These are phyloP conservation scores for Xylariaceae sp. DNA, from an alignment of 2,329 filamentous ascomycete genomes.

Conservation along the genomic window DNA sequence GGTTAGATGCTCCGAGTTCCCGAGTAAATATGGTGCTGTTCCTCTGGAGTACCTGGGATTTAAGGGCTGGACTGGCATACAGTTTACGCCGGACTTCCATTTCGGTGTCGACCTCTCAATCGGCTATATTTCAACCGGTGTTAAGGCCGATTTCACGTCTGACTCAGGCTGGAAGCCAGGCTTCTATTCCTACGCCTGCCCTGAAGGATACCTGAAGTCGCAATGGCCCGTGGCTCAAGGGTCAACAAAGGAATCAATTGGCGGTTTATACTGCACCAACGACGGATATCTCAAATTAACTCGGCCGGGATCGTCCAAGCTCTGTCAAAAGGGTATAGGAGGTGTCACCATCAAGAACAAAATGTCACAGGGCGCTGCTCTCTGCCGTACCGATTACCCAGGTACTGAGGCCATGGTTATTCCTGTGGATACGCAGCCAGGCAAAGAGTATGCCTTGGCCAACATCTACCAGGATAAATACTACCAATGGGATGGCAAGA, in stretches of 20 bases:
- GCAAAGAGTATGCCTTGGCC: constrained; percentile 65
- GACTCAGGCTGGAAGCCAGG: constrained; percentile 58
- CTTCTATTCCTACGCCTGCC: constrained; percentile 93
- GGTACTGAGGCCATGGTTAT: constrained; percentile 88
- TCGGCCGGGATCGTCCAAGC: constrained; percentile 64
- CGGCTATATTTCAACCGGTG: constrained; percentile 65
- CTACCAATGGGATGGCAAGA: constrained; percentile 74
- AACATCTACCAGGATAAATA: constrained; percentile 74
- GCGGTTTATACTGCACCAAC: constrained; percentile 79
- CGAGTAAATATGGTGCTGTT: constrained; percentile 78
- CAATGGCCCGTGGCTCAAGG: constrained; percentile 87
- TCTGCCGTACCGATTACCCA: constrained; percentile 97
- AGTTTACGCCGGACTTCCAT: constrained; percentile 60
- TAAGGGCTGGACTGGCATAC: constrained; percentile 79
- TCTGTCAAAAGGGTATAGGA: constrained; percentile 75
- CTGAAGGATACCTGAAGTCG: constrained; percentile 86
- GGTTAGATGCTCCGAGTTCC: constrained; percentile 73
- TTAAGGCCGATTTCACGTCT: constrained; percentile 48
- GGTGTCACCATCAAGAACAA: constrained; percentile 77
- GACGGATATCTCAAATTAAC: constrained; percentile 77
- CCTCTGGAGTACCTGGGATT: constrained; percentile 68
- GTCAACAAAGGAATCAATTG: constrained; percentile 78
- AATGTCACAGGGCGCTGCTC: constrained; percentile 64
- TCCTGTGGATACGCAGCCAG: constrained; percentile 66
- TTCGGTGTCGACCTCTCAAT: constrained; percentile 54